A percentile compares a stretch with the other conserved stretches of the same genome.
phyloP scores from a whole-genome alignment of 805 yeast species.

The Hanseniaspora guilliermondii region DNA sequence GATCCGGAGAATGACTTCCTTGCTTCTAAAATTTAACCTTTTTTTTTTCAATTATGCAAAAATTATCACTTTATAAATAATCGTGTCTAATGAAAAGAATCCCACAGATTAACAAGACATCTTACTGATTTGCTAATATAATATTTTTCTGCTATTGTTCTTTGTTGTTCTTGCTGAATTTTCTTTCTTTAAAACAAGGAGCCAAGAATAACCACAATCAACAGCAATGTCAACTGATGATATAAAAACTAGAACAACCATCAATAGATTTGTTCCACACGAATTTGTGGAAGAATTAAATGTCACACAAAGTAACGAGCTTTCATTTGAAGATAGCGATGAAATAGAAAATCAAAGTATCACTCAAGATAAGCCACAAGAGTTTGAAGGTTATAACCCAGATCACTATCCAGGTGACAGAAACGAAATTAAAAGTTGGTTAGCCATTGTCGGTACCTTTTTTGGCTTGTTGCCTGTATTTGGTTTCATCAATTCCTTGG shows the following conservation, averaged over 20 bases:
- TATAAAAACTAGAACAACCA: background rate
- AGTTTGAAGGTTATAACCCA: constrained; percentile 5
- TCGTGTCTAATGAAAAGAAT: no score
- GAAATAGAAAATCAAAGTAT: background rate
- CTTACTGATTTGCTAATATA: no score
- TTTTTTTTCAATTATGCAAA: no score
- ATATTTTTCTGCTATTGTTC: no score
- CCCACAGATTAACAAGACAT: no score
- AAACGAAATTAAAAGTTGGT: constrained; percentile 9
- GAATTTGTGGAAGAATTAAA: background rate
- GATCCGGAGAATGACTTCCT: no score
- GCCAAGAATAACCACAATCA: background rate
- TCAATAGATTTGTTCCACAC: constrained; percentile 1
- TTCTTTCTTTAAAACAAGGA: background rate
- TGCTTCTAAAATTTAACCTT: no score
- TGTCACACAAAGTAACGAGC: background rate
- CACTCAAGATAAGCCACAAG: background rate
- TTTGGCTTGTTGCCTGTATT: constrained; percentile 46
- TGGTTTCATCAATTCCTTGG: constrained; percentile 50
- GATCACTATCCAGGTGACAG: constrained; percentile 10
- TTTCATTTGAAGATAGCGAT: background rate
- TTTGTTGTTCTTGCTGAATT: no score
- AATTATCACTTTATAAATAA: no score
- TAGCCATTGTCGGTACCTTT: constrained; percentile 47
- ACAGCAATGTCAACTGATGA: background rate